Evolutionary conservation across 1,139 yeast genomes (phyloP), one percentile per base, ranked within the genome.

Genomic region (Geotrichum fermentans): DNA sequence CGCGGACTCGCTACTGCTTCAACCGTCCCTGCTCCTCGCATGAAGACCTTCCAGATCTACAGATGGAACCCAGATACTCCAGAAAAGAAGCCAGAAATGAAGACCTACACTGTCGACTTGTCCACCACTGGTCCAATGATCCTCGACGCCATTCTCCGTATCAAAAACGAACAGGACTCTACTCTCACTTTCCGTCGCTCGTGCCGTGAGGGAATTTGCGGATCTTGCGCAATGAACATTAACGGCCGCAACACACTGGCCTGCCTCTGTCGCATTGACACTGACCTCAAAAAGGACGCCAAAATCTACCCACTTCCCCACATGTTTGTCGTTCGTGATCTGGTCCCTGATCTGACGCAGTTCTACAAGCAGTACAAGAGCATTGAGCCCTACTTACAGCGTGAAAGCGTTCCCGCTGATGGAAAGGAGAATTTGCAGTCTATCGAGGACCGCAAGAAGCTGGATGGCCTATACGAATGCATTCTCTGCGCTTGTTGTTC

Each of bases 1-100:
- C 55, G 59, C 33, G 50, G 54, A 20, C 38, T 55, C 42, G 57
- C 59, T 20, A 52, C 59, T 29, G 55, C 58, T 17, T 55, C 60
- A 20, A 46, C 58, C 52, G 54, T 61, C 42, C 66, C 55, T 28
- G 58, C 58, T 33, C 81, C 83, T 51, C 76, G 83, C 58, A 57
- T 83, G 61, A 92, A 92, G 75, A 80, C 83, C 47, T 89, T 92
- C 71, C 88, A 90, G 68, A 82, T 92, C 61, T 92, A 92, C 77
- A 82, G 98, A 75, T 92, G 98, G 97, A 86, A 86, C 66, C 99
- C 99, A 51, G 99, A 92, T 67, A 80, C 88, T 52, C 99, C 98
- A 49, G 92, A 87, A 61, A 82, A 81, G 61, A 89, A 90, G 75
- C 98, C 99, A 53, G 74, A 75, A 58, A 78, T 92, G 80, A 83